Evolutionary conservation across 768 basidiomycete genomes (phyloP), one percentile per base, ranked within the genome.

Genomic region (Sporobolomyces pararoseus): DNA sequence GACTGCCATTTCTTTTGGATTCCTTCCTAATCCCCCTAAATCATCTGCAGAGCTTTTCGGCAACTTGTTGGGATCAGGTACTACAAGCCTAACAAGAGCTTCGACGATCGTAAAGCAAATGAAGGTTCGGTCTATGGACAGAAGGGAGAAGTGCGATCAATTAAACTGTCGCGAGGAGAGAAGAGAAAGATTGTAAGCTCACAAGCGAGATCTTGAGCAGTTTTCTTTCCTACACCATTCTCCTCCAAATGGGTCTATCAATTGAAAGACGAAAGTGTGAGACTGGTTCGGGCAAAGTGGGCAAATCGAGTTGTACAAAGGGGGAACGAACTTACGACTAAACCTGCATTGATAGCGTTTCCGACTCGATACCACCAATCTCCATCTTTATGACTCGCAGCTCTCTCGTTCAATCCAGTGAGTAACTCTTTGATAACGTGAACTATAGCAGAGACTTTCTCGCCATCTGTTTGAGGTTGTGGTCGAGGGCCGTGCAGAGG

Each of bases 11-110:
- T 49, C 59, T 7, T 2, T 29, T 14, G 21, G 19, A 35, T 61
- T 59, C 27, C 21, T 4, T 17, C 59, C 59, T 12, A 49, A 47
- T 23, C 59, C 59, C 34, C 31, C 32, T 21, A 49, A 23, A 35
- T 61, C 46, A 16, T 61, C 59, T 12, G 59, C 59, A 3, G 59
- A 61, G 23, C 59, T 61, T n/a, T 47, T 61, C 46, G 46, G 46
- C 3, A 61, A 16, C 14, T 61, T 32, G 21, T 21, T 13, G 10
- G 59, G 46, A 31, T 34, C n/a, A 3, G 59, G 59, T 5, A 61
- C 46, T 7, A 61, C 21, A 7, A 35, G 2, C 13, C 21, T 25
- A 5, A 61, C 44, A 23, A 61, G 59, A n/a, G 29, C 4, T 5
- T 16, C 13, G 19, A 31, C 59, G 23, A 50, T 3, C 4, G 2